phyloP scores from a whole-genome alignment of 2,329 filamentous ascomycete genomes.

The Fusarium dimerum region DNA sequence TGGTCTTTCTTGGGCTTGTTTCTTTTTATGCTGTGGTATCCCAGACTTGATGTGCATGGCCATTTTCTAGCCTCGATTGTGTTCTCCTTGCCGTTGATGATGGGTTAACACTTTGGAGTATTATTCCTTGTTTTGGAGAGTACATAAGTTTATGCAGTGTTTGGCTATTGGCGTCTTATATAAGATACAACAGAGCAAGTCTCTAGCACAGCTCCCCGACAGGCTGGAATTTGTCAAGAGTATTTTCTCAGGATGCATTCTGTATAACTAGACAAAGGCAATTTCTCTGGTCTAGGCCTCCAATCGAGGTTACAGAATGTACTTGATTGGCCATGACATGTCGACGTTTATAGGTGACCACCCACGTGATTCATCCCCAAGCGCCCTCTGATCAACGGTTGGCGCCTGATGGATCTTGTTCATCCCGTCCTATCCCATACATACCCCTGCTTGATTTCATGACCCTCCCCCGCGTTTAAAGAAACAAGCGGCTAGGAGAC shows the following conservation, averaged over 20 bases:
- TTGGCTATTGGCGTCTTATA: too few species aligned
- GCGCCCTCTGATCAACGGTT: conserved; percentile 7
- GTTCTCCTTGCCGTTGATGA: not conserved
- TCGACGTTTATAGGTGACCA: not conserved
- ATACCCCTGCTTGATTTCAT: too few species aligned
- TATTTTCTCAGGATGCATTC: too few species aligned
- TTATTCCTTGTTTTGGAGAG: too few species aligned
- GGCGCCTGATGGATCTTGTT: conserved; percentile 12
- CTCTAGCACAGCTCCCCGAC: too few species aligned
- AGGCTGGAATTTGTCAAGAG: too few species aligned
- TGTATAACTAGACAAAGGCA: too few species aligned
- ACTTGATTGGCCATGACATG: conserved; percentile 11
- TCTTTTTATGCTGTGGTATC: not conserved
- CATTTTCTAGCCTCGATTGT: not conserved
- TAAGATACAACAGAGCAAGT: too few species aligned
- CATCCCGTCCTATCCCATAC: conserved; percentile 10
- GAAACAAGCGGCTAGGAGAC: not conserved
- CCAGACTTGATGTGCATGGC: not conserved
- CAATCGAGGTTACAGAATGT: conserved; percentile 15
- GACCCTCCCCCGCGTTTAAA: not conserved
- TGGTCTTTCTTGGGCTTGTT: not conserved
- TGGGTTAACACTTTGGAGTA: too few species aligned
- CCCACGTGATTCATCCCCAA: conserved; percentile 14
- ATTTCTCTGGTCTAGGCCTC: conserved; percentile 5
- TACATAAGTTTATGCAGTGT: too few species aligned